Base-by-base conservation (phyloP, 371 early-diverging fungal genomes). In the Mortierella sp. region DNA sequence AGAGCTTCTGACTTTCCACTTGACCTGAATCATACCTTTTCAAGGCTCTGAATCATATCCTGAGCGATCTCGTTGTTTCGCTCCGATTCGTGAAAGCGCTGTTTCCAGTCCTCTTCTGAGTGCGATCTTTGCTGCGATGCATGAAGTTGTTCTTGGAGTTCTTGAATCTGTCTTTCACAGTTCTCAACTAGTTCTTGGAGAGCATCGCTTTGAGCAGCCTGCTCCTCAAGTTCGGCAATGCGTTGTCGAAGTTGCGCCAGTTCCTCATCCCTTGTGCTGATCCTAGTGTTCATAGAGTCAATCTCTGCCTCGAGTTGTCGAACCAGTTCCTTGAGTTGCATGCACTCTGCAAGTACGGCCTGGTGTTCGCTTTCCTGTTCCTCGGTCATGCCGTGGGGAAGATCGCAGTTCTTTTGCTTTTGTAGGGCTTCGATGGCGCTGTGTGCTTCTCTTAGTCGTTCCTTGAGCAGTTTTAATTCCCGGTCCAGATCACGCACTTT, bases 361-460 rank as follows among this genome's bases (percentile, higher is more conserved):
- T 85, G 74, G 19, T 83, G 86, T 47, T 86, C 84, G 7, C 66
- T 74, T 48, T 85, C 74, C 63, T 90, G 86, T 29, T 82, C 82
- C 18, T 76, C 69, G 3, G 88, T 72, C 85, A 88, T 89, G 26
- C 89, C 88, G 61, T 88, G 87, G 5, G 68, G 81, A n/a, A 81
- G 74, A 4, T 85, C 70, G 60, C 87, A 90, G 21, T 66, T 67
- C 62, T 82, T 82, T 64, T 84, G 83, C 11, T 55, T 55, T 56
- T 85, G 82, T 16, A 90, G 64, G 1, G 81, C 80, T 37, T 84
- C 83, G 26, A 89, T 81, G 15, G 85, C 87, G 30, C 70, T 72
- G 55, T 83, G 81, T 2, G 85, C 70, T 12, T 87, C 88, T 37
- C 72, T 29, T 29, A 88, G 81, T 47, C 87, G 81, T 9, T 80